Conservation (phyloP, 371 early-diverging fungal genomes). For the Zychaea mexicana region DNA sequence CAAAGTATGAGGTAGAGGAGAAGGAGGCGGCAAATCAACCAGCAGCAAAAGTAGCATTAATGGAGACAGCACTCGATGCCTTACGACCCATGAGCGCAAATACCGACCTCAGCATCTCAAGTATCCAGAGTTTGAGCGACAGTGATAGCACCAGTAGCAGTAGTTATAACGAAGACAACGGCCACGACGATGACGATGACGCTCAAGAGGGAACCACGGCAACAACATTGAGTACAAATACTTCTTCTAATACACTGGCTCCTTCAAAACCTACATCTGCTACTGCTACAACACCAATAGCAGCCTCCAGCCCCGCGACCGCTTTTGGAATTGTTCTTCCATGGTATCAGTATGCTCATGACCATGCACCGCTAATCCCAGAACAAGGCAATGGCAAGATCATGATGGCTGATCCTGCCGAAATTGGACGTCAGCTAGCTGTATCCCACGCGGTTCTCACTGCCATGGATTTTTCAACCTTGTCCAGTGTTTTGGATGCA, state of each 20-base stretch:
- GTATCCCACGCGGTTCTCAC: conserved; percentile 12
- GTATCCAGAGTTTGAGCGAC: background rate
- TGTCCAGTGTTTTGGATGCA: conserved; percentile 9
- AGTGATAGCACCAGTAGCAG: background rate
- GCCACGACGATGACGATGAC: background rate
- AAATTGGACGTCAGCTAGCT: conserved; percentile 10
- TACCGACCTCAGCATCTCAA: background rate
- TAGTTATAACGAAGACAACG: background rate
- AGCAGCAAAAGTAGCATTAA: background rate
- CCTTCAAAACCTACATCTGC: background rate
- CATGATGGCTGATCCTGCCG: background rate
- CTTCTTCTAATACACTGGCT: background rate
- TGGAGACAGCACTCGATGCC: background rate
- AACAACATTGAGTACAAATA: background rate
- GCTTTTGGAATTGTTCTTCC: conserved; percentile 7
- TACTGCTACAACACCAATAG: background rate
- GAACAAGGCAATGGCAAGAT: background rate
- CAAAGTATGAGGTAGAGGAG: too few relatives aligned
- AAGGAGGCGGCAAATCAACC: too few relatives aligned
- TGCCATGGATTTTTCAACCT: conserved; percentile 10
- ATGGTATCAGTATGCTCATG: conserved; percentile 5
- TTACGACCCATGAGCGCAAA: background rate
- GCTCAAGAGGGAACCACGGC: background rate
- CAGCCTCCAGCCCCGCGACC: background rate
- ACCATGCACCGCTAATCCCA: background rate